These are phyloP conservation scores for Fusarium transvaalense DNA, from an alignment of 2,329 filamentous ascomycete genomes.

Conservation along the genomic window DNA sequence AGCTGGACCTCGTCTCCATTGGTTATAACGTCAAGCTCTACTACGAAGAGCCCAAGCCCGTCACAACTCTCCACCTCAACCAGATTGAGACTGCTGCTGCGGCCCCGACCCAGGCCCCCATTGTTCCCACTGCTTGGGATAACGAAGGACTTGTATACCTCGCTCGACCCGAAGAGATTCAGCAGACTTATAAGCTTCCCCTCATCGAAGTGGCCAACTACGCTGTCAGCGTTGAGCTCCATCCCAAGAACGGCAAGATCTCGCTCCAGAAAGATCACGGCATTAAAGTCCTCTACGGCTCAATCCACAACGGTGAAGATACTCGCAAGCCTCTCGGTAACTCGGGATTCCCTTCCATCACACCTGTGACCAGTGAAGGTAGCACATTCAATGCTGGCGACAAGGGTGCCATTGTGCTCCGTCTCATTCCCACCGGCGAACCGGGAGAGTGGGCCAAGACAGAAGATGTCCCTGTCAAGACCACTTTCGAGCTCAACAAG, in stretches of 20 bases:
- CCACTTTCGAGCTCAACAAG: neutral
- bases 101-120: neutral
- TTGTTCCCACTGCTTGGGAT: neutral
- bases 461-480: neutral
- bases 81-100: neutral
- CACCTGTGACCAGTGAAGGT: neutral
- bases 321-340: neutral
- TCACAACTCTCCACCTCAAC: neutral
- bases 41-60: constrained; percentile 1
- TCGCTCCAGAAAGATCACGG: neutral
- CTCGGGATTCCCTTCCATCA: neutral
- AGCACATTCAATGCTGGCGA: neutral
- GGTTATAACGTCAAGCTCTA: constrained; percentile 3
- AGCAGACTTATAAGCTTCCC: neutral
- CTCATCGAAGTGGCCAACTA: neutral
- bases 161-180: neutral
- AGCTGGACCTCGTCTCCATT: neutral
- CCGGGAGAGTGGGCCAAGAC: neutral
- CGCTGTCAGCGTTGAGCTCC: neutral
- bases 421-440: neutral
- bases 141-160: constrained; percentile 4
- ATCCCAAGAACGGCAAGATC: neutral
- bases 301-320: neutral
- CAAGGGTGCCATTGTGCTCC: neutral
- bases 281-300: neutral